phyloP scores from a whole-genome alignment of 2,329 filamentous ascomycete species.

The Alternaria infectoria region DNA sequence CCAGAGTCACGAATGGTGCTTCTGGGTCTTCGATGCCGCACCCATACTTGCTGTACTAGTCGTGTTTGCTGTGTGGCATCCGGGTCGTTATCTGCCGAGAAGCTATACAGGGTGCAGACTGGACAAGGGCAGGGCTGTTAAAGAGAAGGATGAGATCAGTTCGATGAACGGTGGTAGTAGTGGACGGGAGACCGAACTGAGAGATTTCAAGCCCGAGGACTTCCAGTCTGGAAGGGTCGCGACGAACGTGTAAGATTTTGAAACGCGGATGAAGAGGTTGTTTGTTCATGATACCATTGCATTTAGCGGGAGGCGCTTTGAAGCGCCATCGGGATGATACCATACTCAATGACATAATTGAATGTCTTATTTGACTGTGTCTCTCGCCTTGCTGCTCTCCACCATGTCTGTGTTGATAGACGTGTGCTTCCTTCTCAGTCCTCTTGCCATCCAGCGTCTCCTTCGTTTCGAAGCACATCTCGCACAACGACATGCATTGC shows the following conservation, averaged over 20 bases:
- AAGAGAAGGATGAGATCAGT: slow-evolving; percentile 42
- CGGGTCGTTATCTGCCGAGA: slow-evolving; percentile 43
- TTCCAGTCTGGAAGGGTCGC: slow-evolving; percentile 18
- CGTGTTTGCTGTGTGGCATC: slow-evolving; percentile 59
- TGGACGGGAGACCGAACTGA: slow-evolving; percentile 17
- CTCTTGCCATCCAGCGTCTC: background rate
- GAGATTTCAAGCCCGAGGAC: slow-evolving; percentile 33
- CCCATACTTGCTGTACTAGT: slow-evolving; percentile 58
- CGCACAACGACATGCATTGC: background rate
- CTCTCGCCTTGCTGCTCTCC: background rate
- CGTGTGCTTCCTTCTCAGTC: background rate
- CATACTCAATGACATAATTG: slow-evolving; percentile 4
- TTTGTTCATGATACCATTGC: slow-evolving; percentile 24
- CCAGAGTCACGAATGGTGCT: slow-evolving; percentile 60
- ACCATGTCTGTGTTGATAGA: background rate
- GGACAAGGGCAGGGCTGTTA: slow-evolving; percentile 38
- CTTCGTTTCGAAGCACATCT: background rate
- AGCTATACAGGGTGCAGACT: slow-evolving; percentile 38
- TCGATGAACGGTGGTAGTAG: slow-evolving; percentile 14
- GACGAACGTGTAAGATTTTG: slow-evolving; percentile 4
- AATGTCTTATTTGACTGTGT: background rate
- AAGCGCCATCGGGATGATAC: slow-evolving; percentile 11
- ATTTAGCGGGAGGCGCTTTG: slow-evolving; percentile 20
- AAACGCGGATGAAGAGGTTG: background rate
- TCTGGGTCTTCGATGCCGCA: slow-evolving; percentile 60